Percentiles rank a stretch among this genome's conserved stretches.
phyloP scores from a whole-genome alignment of 768 basidiomycete species.

The Lactarius hengduanensis region DNA sequence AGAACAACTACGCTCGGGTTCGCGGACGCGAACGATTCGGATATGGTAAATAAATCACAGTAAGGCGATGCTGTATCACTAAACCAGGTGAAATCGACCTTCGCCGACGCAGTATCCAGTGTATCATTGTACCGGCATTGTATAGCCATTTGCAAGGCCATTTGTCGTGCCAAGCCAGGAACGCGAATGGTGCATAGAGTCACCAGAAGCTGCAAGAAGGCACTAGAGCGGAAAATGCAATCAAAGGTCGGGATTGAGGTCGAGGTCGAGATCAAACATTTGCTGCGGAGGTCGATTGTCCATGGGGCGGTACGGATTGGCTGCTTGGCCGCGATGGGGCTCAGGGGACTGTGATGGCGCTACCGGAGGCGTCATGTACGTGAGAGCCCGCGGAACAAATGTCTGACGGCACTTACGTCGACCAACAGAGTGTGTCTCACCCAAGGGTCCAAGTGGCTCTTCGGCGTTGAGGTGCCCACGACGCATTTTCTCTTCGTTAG shows the following conservation, averaged over 20 bases:
- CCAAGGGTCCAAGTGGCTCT: slow-evolving; percentile 72
- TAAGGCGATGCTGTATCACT: too few species aligned
- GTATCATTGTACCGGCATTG: not conserved
- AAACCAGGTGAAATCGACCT: not conserved
- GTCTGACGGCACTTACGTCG: slow-evolving; percentile 48
- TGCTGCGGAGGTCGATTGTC: slow-evolving; percentile 57
- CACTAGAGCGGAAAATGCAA: not conserved
- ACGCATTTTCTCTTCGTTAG: slow-evolving; percentile 90
- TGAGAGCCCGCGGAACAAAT: slow-evolving; percentile 10
- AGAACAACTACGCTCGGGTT: too few species aligned
- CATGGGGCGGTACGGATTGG: slow-evolving; percentile 73
- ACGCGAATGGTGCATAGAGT: not conserved
- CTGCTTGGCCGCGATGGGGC: slow-evolving; percentile 44
- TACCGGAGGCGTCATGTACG: slow-evolving; percentile 33
- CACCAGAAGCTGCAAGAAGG: not conserved
- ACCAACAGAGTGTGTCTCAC: slow-evolving; percentile 81
- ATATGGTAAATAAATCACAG: too few species aligned
- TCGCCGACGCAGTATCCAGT: not conserved
- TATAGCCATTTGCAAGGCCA: too few species aligned
- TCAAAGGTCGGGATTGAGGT: slow-evolving; percentile 79
- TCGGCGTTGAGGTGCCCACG: slow-evolving; percentile 77
- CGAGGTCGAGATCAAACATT: slow-evolving; percentile 77
- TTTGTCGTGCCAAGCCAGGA: not conserved
- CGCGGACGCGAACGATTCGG: too few species aligned
- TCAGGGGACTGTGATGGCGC: slow-evolving; percentile 65